Evolutionary conservation across 176 grass and related monocot species (phyloP).

Genomic region (Carex kokanica): DNA sequence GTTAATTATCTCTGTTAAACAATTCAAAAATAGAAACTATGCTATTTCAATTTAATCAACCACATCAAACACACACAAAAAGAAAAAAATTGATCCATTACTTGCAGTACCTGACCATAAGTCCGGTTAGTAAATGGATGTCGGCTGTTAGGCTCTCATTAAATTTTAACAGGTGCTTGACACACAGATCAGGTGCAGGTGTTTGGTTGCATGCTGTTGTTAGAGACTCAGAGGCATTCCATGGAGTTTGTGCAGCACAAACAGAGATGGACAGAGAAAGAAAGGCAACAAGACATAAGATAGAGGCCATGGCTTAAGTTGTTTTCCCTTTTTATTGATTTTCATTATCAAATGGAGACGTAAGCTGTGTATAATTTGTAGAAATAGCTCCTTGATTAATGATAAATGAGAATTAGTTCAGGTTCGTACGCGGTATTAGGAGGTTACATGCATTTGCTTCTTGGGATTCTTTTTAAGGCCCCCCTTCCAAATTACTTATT

Average conservation of each 20-base stretch:
- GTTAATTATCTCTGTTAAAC: background rate
- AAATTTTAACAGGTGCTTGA: constrained; percentile 23
- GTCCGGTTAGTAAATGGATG: constrained; percentile 37
- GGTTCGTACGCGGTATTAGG: constrained; percentile 9
- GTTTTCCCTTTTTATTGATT: background rate
- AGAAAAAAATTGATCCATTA: background rate
- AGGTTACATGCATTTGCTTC: constrained; percentile 15
- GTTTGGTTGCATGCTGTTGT: constrained; percentile 48
- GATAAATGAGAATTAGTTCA: background rate
- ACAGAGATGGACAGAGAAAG: constrained; percentile 27
- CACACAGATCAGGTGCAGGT: constrained; percentile 32
- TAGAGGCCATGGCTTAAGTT: constrained; percentile 31
- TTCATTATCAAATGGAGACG: background rate
- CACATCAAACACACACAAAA: background rate
- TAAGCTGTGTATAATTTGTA: constrained; percentile 17
- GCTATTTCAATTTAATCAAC: background rate
- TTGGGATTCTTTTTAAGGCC: background rate
- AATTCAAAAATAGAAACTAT: background rate
- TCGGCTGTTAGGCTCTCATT: constrained; percentile 30
- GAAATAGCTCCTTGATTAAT: constrained; percentile 1
- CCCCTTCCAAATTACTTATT: background rate
- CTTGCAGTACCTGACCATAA: constrained; percentile 31
- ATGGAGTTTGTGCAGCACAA: constrained; percentile 2
- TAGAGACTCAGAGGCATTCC: constrained; percentile 7
- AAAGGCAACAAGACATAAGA: constrained; percentile 1